Conservation (phyloP, 345 rosid genomes). For the sweet orange (Citrus sinensis) region DNA sequence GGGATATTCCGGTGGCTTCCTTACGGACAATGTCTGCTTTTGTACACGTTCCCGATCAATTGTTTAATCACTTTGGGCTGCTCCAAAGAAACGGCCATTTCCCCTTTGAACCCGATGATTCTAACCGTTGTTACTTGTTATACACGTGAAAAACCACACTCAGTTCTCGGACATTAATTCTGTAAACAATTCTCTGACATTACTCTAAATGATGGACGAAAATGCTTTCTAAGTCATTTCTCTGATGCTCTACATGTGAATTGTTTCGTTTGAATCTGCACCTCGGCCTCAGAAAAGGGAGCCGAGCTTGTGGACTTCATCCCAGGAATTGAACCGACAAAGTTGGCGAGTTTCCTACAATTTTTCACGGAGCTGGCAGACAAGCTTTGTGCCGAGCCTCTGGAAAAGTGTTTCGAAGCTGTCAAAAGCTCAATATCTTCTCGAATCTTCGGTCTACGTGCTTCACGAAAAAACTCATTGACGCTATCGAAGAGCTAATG, state of each 20-base stretch:
- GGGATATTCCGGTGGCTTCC: too few relatives aligned
- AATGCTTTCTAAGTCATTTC: too few relatives aligned
- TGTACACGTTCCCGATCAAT: too few relatives aligned
- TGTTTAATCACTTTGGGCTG: too few relatives aligned
- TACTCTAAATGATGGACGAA: too few relatives aligned
- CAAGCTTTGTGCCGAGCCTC: neutral
- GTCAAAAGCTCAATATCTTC: constrained; percentile 27
- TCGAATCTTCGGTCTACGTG: constrained; percentile 26
- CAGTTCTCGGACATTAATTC: too few relatives aligned
- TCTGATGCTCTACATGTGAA: neutral
- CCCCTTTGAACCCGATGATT: too few relatives aligned
- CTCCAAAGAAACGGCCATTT: too few relatives aligned
- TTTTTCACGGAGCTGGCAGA: neutral
- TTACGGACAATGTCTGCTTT: too few relatives aligned
- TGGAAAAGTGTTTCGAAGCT: neutral
- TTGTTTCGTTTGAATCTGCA: neutral
- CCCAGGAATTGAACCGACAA: constrained; percentile 30
- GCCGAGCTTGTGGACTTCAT: constrained; percentile 31
- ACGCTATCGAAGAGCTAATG: constrained; percentile 1
- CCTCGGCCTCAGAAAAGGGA: constrained; percentile 17
- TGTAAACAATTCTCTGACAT: too few relatives aligned
- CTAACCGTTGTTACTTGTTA: too few relatives aligned
- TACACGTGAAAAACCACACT: too few relatives aligned
- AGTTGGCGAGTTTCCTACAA: constrained; percentile 10
- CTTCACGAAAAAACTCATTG: constrained; percentile 25